Conservation (phyloP, 805 yeast species). For the Maudiozyma barnettii region DNA sequence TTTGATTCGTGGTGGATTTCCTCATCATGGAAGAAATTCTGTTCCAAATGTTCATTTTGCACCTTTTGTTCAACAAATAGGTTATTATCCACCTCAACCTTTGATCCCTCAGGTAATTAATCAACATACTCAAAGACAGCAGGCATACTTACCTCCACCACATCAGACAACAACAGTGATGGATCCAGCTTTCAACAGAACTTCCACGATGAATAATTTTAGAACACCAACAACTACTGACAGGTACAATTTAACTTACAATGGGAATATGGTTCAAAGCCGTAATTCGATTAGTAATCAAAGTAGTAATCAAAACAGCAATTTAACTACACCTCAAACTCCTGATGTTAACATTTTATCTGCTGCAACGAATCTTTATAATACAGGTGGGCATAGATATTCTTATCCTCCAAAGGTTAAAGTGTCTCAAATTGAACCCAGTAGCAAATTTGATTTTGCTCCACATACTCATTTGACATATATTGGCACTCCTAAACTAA, state of each 20-base stretch:
- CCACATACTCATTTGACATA: neutral
- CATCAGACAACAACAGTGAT: neutral
- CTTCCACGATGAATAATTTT: neutral
- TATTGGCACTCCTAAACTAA: neutral
- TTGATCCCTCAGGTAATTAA: neutral
- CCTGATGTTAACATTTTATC: conserved; percentile 15
- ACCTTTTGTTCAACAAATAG: neutral
- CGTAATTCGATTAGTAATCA: neutral
- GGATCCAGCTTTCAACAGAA: neutral
- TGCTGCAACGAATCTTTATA: conserved; percentile 19
- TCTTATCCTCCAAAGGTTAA: conserved; percentile 12
- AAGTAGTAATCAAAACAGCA: neutral
- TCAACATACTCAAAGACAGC: neutral
- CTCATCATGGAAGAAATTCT: neutral
- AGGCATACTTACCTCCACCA: neutral
- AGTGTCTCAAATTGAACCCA: neutral
- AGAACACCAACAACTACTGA: neutral
- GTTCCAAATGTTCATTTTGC: neutral
- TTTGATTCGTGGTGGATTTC: neutral
- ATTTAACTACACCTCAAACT: neutral
- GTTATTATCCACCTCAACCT: neutral
- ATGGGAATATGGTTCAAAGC: neutral
- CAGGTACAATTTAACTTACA: neutral
- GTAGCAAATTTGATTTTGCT: neutral
- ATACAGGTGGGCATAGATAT: conserved; percentile 20